These are phyloP conservation scores for Gastrolobium bilobum DNA, from an alignment of 306 rosid genomes.

Conservation along the genomic window DNA sequence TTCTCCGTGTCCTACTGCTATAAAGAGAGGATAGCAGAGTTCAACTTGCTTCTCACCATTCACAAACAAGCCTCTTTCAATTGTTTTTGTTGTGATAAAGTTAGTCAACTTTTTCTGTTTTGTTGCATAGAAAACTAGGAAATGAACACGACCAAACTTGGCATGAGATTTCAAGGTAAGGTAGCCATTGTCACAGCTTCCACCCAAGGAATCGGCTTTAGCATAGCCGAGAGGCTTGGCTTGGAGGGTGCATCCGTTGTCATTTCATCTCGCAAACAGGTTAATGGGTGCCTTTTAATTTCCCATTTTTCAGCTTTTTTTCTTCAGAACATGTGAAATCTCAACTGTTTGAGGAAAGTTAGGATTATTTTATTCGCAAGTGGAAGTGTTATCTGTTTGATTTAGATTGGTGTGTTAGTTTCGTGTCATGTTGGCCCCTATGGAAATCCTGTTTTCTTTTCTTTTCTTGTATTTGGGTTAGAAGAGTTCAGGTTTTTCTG, in stretches of 20 bases:
- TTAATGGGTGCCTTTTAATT: not conserved
- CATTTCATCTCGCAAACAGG: conserved; percentile 90
- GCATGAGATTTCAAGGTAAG: conserved; percentile 77
- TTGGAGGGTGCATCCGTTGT: conserved; percentile 93
- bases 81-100: not conserved
- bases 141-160: conserved; percentile 16
- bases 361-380: no score
- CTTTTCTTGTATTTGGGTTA: not conserved
- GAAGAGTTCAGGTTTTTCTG: not conserved
- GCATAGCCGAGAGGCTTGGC: conserved; percentile 88
- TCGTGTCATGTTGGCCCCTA: conserved; percentile 2
- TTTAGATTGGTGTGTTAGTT: not conserved
- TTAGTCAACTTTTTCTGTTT: conserved; percentile 13
- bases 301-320: not conserved
- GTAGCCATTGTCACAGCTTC: conserved; percentile 94
- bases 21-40: conserved; percentile 13
- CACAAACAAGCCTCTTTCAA: not conserved
- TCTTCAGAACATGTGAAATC: not conserved
- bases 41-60: not conserved
- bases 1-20: not conserved
- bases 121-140: not conserved
- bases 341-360: no score
- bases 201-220: conserved; percentile 93
- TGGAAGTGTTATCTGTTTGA: not conserved
- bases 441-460: not conserved